These are phyloP conservation scores for Pyricularia grisea DNA, from an alignment of 2,329 filamentous ascomycete genomes.

Conservation along the genomic window DNA sequence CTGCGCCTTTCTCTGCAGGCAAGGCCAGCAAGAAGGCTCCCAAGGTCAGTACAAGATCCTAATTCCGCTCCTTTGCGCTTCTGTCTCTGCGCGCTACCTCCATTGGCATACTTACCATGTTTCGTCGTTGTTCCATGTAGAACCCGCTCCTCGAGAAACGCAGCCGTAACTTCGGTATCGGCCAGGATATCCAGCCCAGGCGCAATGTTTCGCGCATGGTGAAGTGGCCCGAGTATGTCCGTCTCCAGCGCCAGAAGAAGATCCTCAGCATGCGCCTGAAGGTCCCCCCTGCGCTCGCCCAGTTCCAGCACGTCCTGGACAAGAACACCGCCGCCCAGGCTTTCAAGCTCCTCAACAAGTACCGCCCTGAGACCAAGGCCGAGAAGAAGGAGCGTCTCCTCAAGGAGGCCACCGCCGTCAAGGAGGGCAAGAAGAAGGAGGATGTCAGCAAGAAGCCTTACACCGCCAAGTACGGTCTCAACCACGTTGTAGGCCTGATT, in stretches of 20 bases:
- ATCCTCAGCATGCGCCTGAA: conserved; percentile 98
- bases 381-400: conserved; percentile 99
- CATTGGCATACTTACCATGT: conserved; percentile 2
- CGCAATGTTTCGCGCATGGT: conserved; percentile 97
- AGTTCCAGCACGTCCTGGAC: conserved; percentile 97
- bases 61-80: neutral
- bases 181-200: conserved; percentile 95
- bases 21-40: conserved; percentile 94
- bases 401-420: conserved; percentile 95
- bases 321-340: conserved; percentile 93
- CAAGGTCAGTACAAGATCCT: conserved; percentile 63
- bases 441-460: conserved; percentile 99
- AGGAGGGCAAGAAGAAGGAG: conserved; percentile 99
- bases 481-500: conserved; percentile 95
- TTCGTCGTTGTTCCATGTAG: conserved; percentile 33
- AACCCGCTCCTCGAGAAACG: conserved; percentile 99
- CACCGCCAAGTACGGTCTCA: conserved; percentile 98
- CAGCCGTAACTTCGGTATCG: conserved; percentile 94
- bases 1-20: conserved; percentile 90
- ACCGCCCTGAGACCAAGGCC: conserved; percentile 96
- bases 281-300: conserved; percentile 92
- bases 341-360: conserved; percentile 99
- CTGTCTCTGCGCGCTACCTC: neutral
- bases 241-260: conserved; percentile 88
- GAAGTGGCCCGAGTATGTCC: conserved; percentile 99